Percentiles rank a stretch among this genome's conserved stretches.
Evolutionary conservation across 169 alveolate genomes (phyloP).

Genomic region (Plasmodium adleri): DNA sequence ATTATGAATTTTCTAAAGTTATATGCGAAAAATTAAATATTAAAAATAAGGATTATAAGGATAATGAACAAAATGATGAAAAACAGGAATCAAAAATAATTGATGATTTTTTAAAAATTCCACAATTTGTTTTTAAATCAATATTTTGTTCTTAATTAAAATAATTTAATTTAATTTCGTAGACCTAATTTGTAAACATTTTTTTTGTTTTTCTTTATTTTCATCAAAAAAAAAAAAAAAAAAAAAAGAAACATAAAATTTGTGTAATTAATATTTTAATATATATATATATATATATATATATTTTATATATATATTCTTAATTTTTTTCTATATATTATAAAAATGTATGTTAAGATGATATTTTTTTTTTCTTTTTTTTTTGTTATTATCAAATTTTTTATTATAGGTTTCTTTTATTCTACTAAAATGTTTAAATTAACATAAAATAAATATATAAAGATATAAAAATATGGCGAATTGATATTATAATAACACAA

Average conservation of each 20-base stretch:
- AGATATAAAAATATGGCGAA: neutral
- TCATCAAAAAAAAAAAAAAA: too few relatives aligned
- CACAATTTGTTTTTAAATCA: constrained; percentile 48
- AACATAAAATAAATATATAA: too few relatives aligned
- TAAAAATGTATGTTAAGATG: too few relatives aligned
- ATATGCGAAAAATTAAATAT: constrained; percentile 53
- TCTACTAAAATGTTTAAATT: constrained; percentile 10
- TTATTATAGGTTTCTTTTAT: constrained; percentile 1
- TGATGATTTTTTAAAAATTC: constrained; percentile 36
- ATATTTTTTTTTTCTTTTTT: neutral
- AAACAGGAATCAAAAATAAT: neutral
- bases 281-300: too few relatives aligned
- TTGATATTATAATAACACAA: constrained; percentile 9
- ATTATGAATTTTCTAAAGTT: constrained; percentile 32
- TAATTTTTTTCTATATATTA: too few relatives aligned
- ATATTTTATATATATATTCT: too few relatives aligned
- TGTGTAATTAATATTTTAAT: too few relatives aligned
- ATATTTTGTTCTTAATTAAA: constrained; percentile 35
- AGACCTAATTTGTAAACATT: too few relatives aligned
- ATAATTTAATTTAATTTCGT: neutral
- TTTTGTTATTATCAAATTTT: too few relatives aligned
- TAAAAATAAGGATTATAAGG: constrained; percentile 12
- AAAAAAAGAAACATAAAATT: too few relatives aligned
- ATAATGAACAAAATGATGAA: constrained; percentile 4
- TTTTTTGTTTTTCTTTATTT: too few relatives aligned